A percentile compares a stretch with the other conserved stretches of the same genome.
These are phyloP conservation scores for Sordaria brevicollis DNA, from an alignment of 495 filamentous ascomycete species.

Conservation along the genomic window DNA sequence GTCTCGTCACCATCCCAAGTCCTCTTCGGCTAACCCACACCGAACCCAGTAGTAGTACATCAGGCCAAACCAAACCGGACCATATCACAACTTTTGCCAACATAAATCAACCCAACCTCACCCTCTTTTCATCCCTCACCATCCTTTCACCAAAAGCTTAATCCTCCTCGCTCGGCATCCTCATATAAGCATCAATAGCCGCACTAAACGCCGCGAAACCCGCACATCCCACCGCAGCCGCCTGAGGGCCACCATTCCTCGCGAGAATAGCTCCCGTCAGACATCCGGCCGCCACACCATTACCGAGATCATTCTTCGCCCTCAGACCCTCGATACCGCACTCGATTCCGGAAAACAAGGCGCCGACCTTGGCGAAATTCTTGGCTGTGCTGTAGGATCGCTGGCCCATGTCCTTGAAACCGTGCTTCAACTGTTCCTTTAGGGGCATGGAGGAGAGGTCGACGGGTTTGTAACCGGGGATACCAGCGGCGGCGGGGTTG, in stretches of 20 bases:
- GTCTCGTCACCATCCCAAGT: background rate
- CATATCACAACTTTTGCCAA: background rate
- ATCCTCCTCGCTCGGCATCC: slow-evolving; percentile 47
- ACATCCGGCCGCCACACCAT: slow-evolving; percentile 82
- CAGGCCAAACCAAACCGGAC: background rate
- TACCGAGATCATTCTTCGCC: slow-evolving; percentile 87
- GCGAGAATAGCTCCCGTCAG: slow-evolving; percentile 83
- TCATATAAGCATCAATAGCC: slow-evolving; percentile 88
- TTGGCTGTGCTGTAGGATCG: slow-evolving; percentile 79
- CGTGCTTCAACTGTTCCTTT: slow-evolving; percentile 66
- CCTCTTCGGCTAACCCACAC: background rate
- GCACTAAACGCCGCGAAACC: slow-evolving; percentile 94
- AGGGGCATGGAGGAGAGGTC: slow-evolving; percentile 53
- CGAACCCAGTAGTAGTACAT: background rate
- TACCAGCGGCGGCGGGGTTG: slow-evolving; percentile 6
- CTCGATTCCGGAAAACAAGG: slow-evolving; percentile 84
- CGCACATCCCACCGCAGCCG: slow-evolving; percentile 77
- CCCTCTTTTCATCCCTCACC: background rate
- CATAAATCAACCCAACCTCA: background rate
- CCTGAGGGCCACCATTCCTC: slow-evolving; percentile 78
- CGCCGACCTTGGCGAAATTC: slow-evolving; percentile 89
- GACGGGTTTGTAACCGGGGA: slow-evolving; percentile 32
- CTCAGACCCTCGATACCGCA: slow-evolving; percentile 88
- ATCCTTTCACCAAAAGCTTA: slow-evolving; percentile 8
- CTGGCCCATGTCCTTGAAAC: slow-evolving; percentile 88